These are phyloP conservation scores for Tuber borchii DNA, from an alignment of 495 filamentous ascomycete genomes.

Conservation along the genomic window DNA sequence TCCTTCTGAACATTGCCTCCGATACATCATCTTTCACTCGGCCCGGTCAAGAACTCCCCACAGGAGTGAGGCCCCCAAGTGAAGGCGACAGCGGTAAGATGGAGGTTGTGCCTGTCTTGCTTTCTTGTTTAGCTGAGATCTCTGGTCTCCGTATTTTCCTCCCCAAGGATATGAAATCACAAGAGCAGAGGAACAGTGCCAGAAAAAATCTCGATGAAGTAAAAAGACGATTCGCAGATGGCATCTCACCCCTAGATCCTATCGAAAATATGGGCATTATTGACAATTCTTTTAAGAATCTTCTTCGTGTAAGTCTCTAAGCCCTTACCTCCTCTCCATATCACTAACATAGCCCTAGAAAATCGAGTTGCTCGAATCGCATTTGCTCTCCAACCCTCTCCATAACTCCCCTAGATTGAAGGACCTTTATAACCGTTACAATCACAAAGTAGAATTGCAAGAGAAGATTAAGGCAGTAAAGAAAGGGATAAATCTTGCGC, in stretches of 20 bases:
- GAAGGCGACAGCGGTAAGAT: constrained; percentile 64
- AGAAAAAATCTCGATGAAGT: constrained; percentile 68
- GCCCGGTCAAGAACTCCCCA: constrained; percentile 55
- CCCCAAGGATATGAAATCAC: constrained; percentile 61
- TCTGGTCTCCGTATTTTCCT: constrained; percentile 71
- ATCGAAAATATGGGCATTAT: constrained; percentile 90
- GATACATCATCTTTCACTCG: constrained; percentile 55
- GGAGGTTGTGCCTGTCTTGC: constrained; percentile 76
- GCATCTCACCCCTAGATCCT: constrained; percentile 78
- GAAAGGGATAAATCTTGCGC: constrained; percentile 74
- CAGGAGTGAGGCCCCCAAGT: constrained; percentile 56
- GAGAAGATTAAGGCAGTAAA: constrained; percentile 77
- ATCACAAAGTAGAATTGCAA: constrained; percentile 64
- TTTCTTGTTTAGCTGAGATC: constrained; percentile 74
- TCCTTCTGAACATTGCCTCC: constrained; percentile 64
- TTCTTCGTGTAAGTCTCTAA: constrained; percentile 58
- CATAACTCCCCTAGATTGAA: constrained; percentile 78
- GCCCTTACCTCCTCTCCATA: neutral
- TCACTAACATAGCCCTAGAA: constrained; percentile 49
- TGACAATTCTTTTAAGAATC: constrained; percentile 86
- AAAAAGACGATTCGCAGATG: constrained; percentile 81
- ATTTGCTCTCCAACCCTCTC: constrained; percentile 76
- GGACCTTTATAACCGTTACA: constrained; percentile 76
- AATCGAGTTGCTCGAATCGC: constrained; percentile 94
- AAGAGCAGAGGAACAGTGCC: constrained; percentile 57